Evolutionary conservation across 345 rosid genomes (phyloP).

Genomic region (Pistacia vera): DNA sequence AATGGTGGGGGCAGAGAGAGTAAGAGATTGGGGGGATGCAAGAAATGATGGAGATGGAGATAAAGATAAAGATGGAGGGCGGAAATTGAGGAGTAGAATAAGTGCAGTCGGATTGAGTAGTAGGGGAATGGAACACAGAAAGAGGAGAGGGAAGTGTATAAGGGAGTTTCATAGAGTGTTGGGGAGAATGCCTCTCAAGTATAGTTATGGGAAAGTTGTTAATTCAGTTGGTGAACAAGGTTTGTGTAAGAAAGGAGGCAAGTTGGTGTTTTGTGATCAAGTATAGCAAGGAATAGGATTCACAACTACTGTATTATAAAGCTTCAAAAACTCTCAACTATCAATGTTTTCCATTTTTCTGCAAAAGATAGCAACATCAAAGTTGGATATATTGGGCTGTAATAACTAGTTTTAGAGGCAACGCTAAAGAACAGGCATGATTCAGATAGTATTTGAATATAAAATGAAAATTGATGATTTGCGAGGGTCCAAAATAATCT

Average conservation of each 20-base stretch:
- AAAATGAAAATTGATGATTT: no score
- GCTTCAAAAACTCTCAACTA: no score
- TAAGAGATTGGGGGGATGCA: slow-evolving; percentile 78
- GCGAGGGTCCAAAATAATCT: no score
- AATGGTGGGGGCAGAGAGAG: slow-evolving; percentile 66
- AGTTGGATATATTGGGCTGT: no score
- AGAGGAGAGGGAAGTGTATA: slow-evolving; percentile 70
- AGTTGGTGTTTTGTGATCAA: slow-evolving; percentile 59
- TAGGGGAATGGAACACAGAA: slow-evolving; percentile 63
- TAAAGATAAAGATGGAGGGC: background rate
- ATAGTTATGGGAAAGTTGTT: slow-evolving; percentile 62
- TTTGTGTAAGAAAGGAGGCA: slow-evolving; percentile 57
- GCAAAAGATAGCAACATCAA: no score
- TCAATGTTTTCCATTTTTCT: no score
- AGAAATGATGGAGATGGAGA: slow-evolving; percentile 37
- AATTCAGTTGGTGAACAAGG: slow-evolving; percentile 77
- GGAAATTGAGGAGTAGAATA: slow-evolving; percentile 29
- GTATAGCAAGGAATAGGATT: background rate
- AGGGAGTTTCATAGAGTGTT: slow-evolving; percentile 55
- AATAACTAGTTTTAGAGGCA: no score
- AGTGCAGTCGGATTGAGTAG: slow-evolving; percentile 66
- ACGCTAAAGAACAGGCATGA: no score
- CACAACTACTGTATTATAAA: no score
- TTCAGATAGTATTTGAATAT: no score
- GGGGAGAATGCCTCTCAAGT: slow-evolving; percentile 68